Percentiles rank a stretch among this genome's conserved stretches.
Evolutionary conservation across 371 early-diverging fungal genomes (phyloP).

Genomic region (Circinella umbellata): DNA sequence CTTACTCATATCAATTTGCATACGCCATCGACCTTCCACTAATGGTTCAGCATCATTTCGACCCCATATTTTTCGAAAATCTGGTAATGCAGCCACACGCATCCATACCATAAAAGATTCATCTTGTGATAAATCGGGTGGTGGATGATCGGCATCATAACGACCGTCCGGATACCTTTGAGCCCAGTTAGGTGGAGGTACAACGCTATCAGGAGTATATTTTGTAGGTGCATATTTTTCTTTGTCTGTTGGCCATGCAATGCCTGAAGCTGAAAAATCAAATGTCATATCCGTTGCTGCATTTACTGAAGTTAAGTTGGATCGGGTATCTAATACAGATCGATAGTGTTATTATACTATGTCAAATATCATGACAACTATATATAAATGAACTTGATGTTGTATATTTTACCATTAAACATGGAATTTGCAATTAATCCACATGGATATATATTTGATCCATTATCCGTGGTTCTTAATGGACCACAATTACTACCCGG

Average conservation of each 20-base stretch:
- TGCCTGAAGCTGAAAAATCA: conserved; percentile 63
- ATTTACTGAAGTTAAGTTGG: conserved; percentile 31
- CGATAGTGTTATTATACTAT: no score
- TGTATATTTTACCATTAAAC: conserved; percentile 73
- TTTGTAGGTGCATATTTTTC: conserved; percentile 68
- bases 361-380: no score
- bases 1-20: conserved; percentile 71
- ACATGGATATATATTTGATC: conserved; percentile 89
- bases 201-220: conserved; percentile 59
- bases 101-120: conserved; percentile 99
- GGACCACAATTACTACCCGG: conserved; percentile 55
- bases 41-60: conserved; percentile 66
- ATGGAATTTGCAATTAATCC: conserved; percentile 98
- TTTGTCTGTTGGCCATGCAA: conserved; percentile 91
- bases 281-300: conserved; percentile 36
- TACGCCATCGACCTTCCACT: conserved; percentile 65
- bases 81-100: conserved; percentile 95
- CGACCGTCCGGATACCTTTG: conserved; percentile 61
- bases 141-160: conserved; percentile 62
- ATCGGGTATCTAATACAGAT: conserved; percentile 38
- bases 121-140: conserved; percentile 72
- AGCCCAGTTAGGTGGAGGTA: conserved; percentile 84
- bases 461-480: conserved; percentile 35
- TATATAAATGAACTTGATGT: no score
- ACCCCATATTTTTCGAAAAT: conserved; percentile 96